These are phyloP conservation scores for Suillus fuscotomentosus DNA, from an alignment of 768 basidiomycete species.

Conservation along the genomic window DNA sequence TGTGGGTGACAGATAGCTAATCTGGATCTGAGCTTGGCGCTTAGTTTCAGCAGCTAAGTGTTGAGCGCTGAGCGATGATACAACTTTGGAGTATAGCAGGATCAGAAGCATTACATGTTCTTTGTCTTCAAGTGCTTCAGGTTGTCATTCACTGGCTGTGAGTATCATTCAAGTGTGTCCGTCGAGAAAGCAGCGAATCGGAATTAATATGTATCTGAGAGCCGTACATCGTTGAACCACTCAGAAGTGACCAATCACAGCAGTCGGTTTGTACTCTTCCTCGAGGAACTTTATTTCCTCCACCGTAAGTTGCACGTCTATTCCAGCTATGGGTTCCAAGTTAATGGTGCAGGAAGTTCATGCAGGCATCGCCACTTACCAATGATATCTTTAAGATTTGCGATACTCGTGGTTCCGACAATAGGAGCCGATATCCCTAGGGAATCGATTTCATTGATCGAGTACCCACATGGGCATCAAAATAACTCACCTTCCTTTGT, in stretches of 20 bases:
- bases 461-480: neutral
- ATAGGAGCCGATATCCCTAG: slow-evolving; percentile 42
- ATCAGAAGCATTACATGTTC: neutral
- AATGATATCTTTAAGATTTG: slow-evolving; percentile 40
- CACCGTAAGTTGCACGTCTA: slow-evolving; percentile 42
- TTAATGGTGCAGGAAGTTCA: slow-evolving; percentile 6
- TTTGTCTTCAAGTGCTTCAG: neutral
- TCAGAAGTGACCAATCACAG: slow-evolving; percentile 38
- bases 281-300: slow-evolving; percentile 50
- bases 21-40: too few species aligned
- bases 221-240: neutral
- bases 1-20: too few species aligned
- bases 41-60: too few species aligned
- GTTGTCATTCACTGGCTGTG: neutral
- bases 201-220: neutral
- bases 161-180: neutral
- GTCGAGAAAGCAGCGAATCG: neutral
- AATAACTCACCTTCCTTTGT: slow-evolving; percentile 26
- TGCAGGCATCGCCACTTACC: slow-evolving; percentile 20
- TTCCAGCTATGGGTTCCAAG: slow-evolving; percentile 20
- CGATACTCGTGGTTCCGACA: slow-evolving; percentile 40
- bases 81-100: neutral
- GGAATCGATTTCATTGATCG: neutral
- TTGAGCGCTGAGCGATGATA: too few species aligned
- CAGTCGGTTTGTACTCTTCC: slow-evolving; percentile 41